phyloP scores from a whole-genome alignment of 352 stramenopile species.

The Phytophthora pluvialis region DNA sequence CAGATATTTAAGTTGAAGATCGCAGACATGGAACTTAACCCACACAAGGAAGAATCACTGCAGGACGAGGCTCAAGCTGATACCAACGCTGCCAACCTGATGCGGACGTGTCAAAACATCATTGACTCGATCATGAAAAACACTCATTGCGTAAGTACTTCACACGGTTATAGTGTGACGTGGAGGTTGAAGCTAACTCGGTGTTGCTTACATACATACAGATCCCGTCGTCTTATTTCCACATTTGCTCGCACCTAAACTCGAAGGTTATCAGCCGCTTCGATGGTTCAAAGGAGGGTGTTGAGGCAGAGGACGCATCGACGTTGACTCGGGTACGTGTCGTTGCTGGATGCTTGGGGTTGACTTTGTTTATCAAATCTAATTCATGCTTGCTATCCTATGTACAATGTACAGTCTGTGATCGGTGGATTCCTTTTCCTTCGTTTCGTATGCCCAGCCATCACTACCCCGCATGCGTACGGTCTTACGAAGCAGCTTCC shows the following conservation, averaged over 20 bases:
- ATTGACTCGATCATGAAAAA: slow-evolving; percentile 84
- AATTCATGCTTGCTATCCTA: slow-evolving; percentile 9
- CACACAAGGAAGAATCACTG: slow-evolving; percentile 56
- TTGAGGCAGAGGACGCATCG: slow-evolving; percentile 61
- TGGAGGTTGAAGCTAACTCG: neutral
- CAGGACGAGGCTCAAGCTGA: slow-evolving; percentile 41
- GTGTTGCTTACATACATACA: slow-evolving; percentile 21
- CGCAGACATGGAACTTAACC: slow-evolving; percentile 79
- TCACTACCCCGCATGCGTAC: slow-evolving; percentile 88
- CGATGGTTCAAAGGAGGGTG: slow-evolving; percentile 61
- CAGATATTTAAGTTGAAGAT: slow-evolving; percentile 70
- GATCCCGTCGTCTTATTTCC: slow-evolving; percentile 77
- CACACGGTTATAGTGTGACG: neutral
- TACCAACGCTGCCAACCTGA: slow-evolving; percentile 81
- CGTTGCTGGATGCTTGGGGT: neutral
- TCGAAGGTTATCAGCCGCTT: slow-evolving; percentile 76
- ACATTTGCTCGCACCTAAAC: slow-evolving; percentile 82
- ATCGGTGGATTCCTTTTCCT: slow-evolving; percentile 90
- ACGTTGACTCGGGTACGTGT: slow-evolving; percentile 59
- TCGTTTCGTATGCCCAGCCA: slow-evolving; percentile 88
- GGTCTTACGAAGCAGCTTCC: slow-evolving; percentile 80
- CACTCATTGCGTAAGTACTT: slow-evolving; percentile 42
- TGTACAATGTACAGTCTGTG: slow-evolving; percentile 64
- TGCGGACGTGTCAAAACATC: slow-evolving; percentile 83
- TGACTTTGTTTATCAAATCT: neutral